Conservation (phyloP, 2,329 filamentous ascomycete species). For the Lizonia empirigonia region DNA sequence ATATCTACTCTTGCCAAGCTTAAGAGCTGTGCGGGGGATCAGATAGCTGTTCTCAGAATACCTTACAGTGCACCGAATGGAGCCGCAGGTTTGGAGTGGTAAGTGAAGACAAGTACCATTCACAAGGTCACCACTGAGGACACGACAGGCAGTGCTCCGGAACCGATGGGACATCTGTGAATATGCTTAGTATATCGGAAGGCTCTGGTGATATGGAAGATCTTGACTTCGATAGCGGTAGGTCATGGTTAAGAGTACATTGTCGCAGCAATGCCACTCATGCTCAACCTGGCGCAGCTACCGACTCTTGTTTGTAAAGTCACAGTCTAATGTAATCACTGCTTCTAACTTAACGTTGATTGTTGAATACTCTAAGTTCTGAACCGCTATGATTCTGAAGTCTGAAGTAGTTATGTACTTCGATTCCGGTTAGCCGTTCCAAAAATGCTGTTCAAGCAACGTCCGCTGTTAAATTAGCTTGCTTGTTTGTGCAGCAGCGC, state of each 20-base stretch:
- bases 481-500: too few relatives aligned
- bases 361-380: too few relatives aligned
- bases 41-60: background rate
- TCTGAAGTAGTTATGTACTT: too few relatives aligned
- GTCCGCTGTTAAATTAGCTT: too few relatives aligned
- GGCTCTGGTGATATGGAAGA: background rate
- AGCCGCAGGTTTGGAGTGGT: background rate
- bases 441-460: background rate
- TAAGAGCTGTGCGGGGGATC: too few relatives aligned
- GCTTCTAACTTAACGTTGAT: too few relatives aligned
- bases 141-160: conserved; percentile 2
- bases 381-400: too few relatives aligned
- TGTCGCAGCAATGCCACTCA: background rate
- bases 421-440: too few relatives aligned
- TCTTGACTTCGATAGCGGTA: background rate
- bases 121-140: background rate
- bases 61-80: background rate
- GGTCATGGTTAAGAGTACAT: background rate
- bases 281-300: background rate
- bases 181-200: background rate
- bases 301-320: background rate
- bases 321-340: background rate
- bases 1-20: too few relatives aligned
- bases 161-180: background rate
- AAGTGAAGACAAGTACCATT: background rate